These are phyloP conservation scores for Linnemannia elongata DNA, from an alignment of 192 early-diverging fungal species.

Conservation along the genomic window DNA sequence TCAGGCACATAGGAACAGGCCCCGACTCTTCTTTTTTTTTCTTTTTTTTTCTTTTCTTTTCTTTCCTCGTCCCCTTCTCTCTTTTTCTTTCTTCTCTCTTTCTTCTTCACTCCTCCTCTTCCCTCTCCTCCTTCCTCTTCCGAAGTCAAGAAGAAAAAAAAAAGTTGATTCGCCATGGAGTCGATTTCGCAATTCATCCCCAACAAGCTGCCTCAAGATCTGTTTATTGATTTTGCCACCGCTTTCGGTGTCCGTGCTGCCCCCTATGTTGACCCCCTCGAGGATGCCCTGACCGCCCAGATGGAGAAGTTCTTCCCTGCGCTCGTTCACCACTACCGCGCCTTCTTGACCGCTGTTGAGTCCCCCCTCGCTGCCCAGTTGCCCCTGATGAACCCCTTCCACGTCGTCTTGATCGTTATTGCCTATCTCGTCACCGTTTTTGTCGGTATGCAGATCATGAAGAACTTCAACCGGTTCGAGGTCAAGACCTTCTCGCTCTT, in stretches of 20 bases:
- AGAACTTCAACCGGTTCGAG: constrained; percentile 59
- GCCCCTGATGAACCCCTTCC: constrained; percentile 76
- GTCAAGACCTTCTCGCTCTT: constrained; percentile 62
- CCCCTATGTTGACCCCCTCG: constrained; percentile 52
- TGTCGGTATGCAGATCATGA: constrained; percentile 66
- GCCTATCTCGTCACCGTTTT: constrained; percentile 64
- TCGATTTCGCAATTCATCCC: constrained; percentile 30
- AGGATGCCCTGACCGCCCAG: constrained; percentile 32
- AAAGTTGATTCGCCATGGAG: constrained; percentile 38
- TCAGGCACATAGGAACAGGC: not conserved
- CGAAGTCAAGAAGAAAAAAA: not conserved
- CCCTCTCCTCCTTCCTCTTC: constrained; percentile 2
- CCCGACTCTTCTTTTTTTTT: not conserved
- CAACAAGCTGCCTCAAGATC: constrained; percentile 45
- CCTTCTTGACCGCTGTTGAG: constrained; percentile 43
- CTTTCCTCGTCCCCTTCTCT: not conserved
- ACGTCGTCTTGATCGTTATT: constrained; percentile 64
- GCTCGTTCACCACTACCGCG: constrained; percentile 26
- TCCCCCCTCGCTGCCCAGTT: constrained; percentile 56
- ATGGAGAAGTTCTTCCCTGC: constrained; percentile 47
- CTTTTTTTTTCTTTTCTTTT: not conserved
- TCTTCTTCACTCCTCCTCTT: constrained; percentile 8
- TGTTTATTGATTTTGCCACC: constrained; percentile 49
- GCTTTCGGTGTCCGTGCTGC: constrained; percentile 45
- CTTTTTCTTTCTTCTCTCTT: not conserved